Percentiles rank a stretch among this genome's conserved stretches.
These are phyloP conservation scores for Colletotrichum sp. DNA, from an alignment of 2,329 filamentous ascomycete genomes.

Conservation along the genomic window DNA sequence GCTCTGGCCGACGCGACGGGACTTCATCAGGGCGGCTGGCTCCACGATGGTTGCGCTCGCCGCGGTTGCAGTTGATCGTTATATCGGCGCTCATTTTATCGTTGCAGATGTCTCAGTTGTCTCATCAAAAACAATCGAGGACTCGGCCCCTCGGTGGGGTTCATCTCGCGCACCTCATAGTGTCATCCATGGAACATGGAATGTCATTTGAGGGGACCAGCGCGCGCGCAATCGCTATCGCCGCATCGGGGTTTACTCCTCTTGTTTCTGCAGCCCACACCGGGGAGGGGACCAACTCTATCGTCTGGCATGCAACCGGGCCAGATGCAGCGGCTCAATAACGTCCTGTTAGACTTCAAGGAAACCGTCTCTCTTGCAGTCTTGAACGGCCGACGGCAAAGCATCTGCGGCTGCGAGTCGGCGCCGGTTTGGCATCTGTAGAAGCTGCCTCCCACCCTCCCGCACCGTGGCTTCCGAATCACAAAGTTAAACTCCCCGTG, in stretches of 20 bases:
- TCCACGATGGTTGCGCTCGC: neutral
- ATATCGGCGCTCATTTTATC: neutral
- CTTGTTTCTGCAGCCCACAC: neutral
- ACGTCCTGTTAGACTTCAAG: neutral
- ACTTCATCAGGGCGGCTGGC: neutral
- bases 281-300: neutral
- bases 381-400: neutral
- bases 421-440: neutral
- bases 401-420: neutral
- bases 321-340: neutral
- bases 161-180: constrained; percentile 10
- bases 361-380: neutral
- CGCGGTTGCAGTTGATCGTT: neutral
- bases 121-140: neutral
- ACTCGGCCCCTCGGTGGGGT: constrained; percentile 8
- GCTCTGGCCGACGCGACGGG: neutral
- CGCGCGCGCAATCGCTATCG: neutral
- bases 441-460: neutral
- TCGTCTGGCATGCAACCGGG: neutral
- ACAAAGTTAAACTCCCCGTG: neutral
- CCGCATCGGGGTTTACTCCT: neutral
- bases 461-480: neutral
- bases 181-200: neutral
- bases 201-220: neutral
- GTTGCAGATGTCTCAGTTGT: constrained; percentile 14